These are phyloP conservation scores for Lepiota venenata DNA, from an alignment of 768 basidiomycete species.

Conservation along the genomic window DNA sequence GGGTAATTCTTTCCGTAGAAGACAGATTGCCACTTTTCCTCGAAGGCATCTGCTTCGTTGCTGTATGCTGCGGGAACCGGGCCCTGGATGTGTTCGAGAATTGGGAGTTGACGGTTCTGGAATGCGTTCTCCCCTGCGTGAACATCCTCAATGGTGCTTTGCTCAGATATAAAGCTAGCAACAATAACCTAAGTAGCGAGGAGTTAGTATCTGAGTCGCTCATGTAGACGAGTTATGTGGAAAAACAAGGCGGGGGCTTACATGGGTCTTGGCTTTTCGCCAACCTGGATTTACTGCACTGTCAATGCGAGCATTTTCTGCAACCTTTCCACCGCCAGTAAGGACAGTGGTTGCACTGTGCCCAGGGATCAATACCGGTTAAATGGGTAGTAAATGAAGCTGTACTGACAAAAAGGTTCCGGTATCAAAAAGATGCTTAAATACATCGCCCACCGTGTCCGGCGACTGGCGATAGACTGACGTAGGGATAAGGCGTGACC, in stretches of 20 bases:
- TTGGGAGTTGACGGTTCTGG: constrained; percentile 18
- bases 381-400: not conserved
- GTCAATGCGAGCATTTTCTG: constrained; percentile 28
- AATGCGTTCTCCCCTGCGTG: constrained; percentile 18
- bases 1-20: constrained; percentile 32
- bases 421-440: constrained; percentile 17
- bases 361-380: not conserved
- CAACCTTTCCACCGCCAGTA: constrained; percentile 18
- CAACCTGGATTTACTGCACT: constrained; percentile 33
- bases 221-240: not conserved
- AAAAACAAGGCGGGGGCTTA: constrained; percentile 12
- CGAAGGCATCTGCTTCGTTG: constrained; percentile 30
- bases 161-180: not conserved
- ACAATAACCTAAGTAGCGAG: not conserved
- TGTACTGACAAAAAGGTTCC: too few species aligned
- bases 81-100: constrained; percentile 23
- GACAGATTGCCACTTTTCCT: constrained; percentile 27
- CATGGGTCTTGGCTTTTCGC: constrained; percentile 35
- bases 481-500: constrained; percentile 11
- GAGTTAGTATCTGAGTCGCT: too few species aligned
- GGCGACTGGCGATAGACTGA: not conserved
- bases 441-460: constrained; percentile 16
- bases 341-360: not conserved
- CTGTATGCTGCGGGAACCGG: constrained; percentile 27
- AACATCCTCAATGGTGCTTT: constrained; percentile 11